These are phyloP conservation scores for Trichosporon ovoides DNA, from an alignment of 1,284 basidiomycete species.

Conservation along the genomic window DNA sequence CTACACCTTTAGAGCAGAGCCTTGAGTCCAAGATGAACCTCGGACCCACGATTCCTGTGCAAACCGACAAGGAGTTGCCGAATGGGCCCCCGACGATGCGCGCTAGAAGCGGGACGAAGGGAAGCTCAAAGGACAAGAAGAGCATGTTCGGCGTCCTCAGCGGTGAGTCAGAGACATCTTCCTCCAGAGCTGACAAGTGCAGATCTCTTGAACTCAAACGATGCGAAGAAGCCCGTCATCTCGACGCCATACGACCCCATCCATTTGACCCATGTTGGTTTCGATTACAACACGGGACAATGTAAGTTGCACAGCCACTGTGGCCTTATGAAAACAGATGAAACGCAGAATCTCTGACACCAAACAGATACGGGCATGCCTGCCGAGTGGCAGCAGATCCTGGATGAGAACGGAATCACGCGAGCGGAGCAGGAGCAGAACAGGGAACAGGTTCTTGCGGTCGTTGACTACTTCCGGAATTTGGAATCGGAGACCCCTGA, in stretches of 20 bases:
- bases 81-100: constrained; percentile 36
- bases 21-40: constrained; percentile 38
- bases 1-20: constrained; percentile 33
- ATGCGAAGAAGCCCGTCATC: constrained; percentile 63
- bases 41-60: constrained; percentile 23
- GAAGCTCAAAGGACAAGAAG: constrained; percentile 49
- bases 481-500: constrained; percentile 48
- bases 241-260: constrained; percentile 98
- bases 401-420: constrained; percentile 95
- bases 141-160: constrained; percentile 49
- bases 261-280: constrained; percentile 97
- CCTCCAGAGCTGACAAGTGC: constrained; percentile 1
- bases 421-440: constrained; percentile 94
- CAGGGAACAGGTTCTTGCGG: constrained; percentile 94
- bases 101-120: constrained; percentile 46
- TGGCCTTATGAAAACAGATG: neutral
- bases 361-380: constrained; percentile 77
- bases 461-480: constrained; percentile 79
- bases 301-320: constrained; percentile 48
- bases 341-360: neutral
- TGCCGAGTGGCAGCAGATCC: constrained; percentile 96
- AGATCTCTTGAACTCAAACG: constrained; percentile 67
- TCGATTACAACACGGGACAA: constrained; percentile 97
- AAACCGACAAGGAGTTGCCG: constrained; percentile 26
- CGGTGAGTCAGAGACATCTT: constrained; percentile 27